Conservation (phyloP, 208 protist species). For the Trichomonas gallinae region DNA sequence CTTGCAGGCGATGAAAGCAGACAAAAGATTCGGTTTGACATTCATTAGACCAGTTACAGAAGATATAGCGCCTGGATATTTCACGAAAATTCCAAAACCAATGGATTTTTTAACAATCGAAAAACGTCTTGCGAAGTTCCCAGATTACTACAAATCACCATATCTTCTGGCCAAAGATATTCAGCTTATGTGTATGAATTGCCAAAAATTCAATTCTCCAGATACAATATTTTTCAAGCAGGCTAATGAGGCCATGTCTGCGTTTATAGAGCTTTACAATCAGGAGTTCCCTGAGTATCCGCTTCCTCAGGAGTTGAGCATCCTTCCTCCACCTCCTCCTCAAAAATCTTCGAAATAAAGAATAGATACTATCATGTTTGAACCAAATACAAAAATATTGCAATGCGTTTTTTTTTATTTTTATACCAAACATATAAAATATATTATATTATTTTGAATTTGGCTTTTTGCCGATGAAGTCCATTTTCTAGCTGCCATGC, state of each 20-base stretch:
- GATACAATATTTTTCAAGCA: not conserved
- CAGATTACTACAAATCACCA: constrained; percentile 1
- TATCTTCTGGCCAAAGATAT: constrained; percentile 15
- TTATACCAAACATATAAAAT: too few species aligned
- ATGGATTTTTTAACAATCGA: constrained; percentile 9
- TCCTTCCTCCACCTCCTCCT: not conserved
- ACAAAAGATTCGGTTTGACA: not conserved
- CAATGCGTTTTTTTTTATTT: too few species aligned
- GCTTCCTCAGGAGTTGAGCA: not conserved
- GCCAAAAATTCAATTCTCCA: not conserved
- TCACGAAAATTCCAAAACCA: not conserved
- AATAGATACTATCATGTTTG: not conserved
- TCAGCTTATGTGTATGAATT: not conserved
- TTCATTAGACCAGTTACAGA: not conserved
- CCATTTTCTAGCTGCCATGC: too few species aligned
- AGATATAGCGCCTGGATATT: not conserved
- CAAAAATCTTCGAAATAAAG: not conserved
- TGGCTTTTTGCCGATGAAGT: too few species aligned
- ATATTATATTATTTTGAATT: too few species aligned
- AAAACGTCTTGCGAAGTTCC: not conserved
- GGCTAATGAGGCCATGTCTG: not conserved
- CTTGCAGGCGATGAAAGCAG: not conserved
- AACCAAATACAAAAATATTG: not conserved
- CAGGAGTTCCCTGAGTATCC: not conserved
- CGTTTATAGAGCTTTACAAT: not conserved